These are phyloP conservation scores for Trypanosoma boissoni DNA, from an alignment of 208 protist species.

Conservation along the genomic window DNA sequence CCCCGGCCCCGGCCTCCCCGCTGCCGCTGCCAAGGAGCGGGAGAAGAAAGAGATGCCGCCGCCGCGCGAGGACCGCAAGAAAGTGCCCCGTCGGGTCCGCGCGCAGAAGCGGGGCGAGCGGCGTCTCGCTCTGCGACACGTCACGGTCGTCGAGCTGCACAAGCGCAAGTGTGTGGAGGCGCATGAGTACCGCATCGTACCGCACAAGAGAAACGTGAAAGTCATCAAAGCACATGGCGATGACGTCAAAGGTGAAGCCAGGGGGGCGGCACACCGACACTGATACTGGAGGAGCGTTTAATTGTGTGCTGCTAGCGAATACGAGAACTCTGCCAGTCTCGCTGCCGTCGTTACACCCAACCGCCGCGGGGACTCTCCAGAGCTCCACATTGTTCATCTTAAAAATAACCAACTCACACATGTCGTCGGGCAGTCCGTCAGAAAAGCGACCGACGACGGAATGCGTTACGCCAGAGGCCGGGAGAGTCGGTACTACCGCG, in stretches of 20 bases:
- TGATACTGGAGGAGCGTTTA: constrained; percentile 63
- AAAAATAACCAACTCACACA: constrained; percentile 61
- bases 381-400: constrained; percentile 70
- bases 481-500: constrained; percentile 64
- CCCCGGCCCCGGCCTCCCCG: constrained; percentile 6
- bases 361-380: constrained; percentile 37
- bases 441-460: constrained; percentile 71
- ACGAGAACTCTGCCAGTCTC: too few species aligned
- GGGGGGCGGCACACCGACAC: constrained; percentile 55
- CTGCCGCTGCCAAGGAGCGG: constrained; percentile 39
- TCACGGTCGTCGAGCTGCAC: constrained; percentile 81
- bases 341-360: too few species aligned
- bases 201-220: constrained; percentile 81
- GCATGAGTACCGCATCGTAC: constrained; percentile 51
- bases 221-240: constrained; percentile 80
- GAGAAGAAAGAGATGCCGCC: constrained; percentile 67
- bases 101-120: constrained; percentile 63
- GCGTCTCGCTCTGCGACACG: constrained; percentile 33
- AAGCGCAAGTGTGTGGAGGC: constrained; percentile 71
- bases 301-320: constrained; percentile 41
- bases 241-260: constrained; percentile 45
- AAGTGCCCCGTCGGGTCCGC: constrained; percentile 58
- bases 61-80: constrained; percentile 65
- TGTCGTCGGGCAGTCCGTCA: constrained; percentile 18
- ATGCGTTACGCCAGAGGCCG: constrained; percentile 70